phyloP scores from a whole-genome alignment of 805 yeast genomes.

The Komagataella kurtzmanii region DNA sequence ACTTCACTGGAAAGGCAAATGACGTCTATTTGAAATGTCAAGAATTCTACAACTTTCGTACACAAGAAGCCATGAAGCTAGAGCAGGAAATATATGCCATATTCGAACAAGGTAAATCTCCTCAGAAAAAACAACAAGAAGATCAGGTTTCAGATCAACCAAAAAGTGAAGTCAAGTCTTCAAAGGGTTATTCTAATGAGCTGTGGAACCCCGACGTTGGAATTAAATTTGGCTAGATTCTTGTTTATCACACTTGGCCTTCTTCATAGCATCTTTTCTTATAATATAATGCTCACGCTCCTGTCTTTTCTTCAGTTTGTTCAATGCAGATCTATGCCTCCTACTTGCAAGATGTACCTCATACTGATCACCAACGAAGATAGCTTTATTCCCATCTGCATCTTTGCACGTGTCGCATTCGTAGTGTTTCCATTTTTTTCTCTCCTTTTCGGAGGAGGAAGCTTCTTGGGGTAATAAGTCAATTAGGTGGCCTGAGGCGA shows the following conservation, averaged over 20 bases:
- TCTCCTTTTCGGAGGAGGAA: not conserved
- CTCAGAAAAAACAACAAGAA: not conserved
- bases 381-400: slow-evolving; percentile 32
- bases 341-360: slow-evolving; percentile 52
- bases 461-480: slow-evolving; percentile 1
- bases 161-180: not conserved
- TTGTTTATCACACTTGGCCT: not conserved
- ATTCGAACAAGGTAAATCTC: not conserved
- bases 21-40: slow-evolving; percentile 23
- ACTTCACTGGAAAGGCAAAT: slow-evolving; percentile 35
- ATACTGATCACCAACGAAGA: slow-evolving; percentile 70
- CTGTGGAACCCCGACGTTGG: slow-evolving; percentile 14
- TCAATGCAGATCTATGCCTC: slow-evolving; percentile 46
- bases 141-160: not conserved
- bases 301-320: slow-evolving; percentile 33
- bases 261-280: not conserved
- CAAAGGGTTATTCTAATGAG: slow-evolving; percentile 3
- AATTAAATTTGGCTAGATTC: slow-evolving; percentile 9
- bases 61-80: not conserved
- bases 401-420: slow-evolving; percentile 56
- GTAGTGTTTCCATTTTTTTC: slow-evolving; percentile 46
- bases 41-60: not conserved
- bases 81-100: not conserved
- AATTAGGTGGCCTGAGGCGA: slow-evolving; percentile 2
- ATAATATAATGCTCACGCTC: slow-evolving; percentile 33